A percentile compares a stretch with the other conserved stretches of the same genome.
These are phyloP conservation scores for Tylopilus subfusipes DNA, from an alignment of 768 basidiomycete species.

Conservation along the genomic window DNA sequence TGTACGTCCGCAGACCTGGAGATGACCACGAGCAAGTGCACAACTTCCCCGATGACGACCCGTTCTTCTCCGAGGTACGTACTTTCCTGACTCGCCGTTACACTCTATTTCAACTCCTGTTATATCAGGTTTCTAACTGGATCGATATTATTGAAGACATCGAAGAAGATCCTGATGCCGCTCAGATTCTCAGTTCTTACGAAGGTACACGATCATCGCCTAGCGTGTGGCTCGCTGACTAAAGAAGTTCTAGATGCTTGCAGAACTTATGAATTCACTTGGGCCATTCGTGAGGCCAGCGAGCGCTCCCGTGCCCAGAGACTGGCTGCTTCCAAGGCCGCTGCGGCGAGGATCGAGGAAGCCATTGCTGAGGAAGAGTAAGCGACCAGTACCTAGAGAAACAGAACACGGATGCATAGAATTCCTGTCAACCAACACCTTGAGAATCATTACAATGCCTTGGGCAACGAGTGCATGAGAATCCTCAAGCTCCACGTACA, in stretches of 20 bases:
- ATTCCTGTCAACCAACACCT: not conserved
- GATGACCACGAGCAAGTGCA: slow-evolving; percentile 70
- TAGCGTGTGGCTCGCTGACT: not conserved
- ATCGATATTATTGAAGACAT: slow-evolving; percentile 89
- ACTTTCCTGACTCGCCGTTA: not conserved
- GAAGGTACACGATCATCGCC: slow-evolving; percentile 52
- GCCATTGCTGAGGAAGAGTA: slow-evolving; percentile 28
- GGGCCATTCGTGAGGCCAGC: slow-evolving; percentile 84
- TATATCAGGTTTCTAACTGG: slow-evolving; percentile 62
- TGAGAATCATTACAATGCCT: not conserved
- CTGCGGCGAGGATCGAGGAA: slow-evolving; percentile 25
- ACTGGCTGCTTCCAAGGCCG: slow-evolving; percentile 35
- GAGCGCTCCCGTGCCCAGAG: slow-evolving; percentile 58
- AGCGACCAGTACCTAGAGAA: not conserved
- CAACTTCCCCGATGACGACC: slow-evolving; percentile 79
- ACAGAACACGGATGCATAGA: slow-evolving; percentile 2
- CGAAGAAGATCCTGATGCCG: slow-evolving; percentile 78
- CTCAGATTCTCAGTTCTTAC: slow-evolving; percentile 78
- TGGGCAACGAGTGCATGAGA: not conserved
- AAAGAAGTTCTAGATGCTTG: slow-evolving; percentile 59
- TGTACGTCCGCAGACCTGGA: slow-evolving; percentile 82
- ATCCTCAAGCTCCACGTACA: no score
- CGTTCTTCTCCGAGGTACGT: slow-evolving; percentile 84
- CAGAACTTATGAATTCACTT: slow-evolving; percentile 86
- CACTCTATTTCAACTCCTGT: not conserved